phyloP scores from a whole-genome alignment of 352 stramenopile genomes.

The Globisporangium emineosum region DNA sequence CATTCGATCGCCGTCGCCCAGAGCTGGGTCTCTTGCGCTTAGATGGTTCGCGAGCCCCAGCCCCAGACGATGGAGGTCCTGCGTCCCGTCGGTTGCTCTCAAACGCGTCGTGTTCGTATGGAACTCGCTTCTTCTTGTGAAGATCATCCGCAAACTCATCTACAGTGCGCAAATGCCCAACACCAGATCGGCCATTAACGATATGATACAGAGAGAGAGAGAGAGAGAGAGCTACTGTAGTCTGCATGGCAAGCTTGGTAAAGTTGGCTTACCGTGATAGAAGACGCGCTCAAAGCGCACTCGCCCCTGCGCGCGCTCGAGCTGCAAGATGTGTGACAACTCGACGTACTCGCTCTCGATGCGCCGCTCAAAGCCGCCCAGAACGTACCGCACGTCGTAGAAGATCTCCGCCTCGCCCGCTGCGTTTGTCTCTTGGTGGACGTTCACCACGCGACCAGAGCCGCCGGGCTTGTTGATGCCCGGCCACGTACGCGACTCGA shows the following conservation, averaged over 20 bases:
- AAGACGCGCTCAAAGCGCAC: slow-evolving; percentile 42
- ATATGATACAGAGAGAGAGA: neutral
- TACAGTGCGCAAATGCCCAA: slow-evolving; percentile 9
- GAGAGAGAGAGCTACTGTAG: no score
- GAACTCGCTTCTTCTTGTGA: slow-evolving; percentile 25
- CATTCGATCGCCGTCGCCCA: slow-evolving; percentile 1
- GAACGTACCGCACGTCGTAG: slow-evolving; percentile 84
- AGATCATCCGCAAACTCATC: slow-evolving; percentile 57
- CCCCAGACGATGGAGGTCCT: neutral
- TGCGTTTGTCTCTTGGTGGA: slow-evolving; percentile 31
- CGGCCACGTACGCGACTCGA: slow-evolving; percentile 78
- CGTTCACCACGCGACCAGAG: slow-evolving; percentile 46
- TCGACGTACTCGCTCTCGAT: slow-evolving; percentile 70
- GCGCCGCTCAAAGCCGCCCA: slow-evolving; percentile 73
- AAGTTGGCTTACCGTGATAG: slow-evolving; percentile 41
- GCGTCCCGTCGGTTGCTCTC: neutral
- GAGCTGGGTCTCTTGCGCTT: slow-evolving; percentile 4
- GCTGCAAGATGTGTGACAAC: slow-evolving; percentile 40
- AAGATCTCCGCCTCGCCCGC: slow-evolving; percentile 27
- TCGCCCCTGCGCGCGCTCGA: slow-evolving; percentile 32
- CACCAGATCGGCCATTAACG: neutral
- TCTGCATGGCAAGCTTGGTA: neutral
- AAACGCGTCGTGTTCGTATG: neutral
- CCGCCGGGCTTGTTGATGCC: slow-evolving; percentile 86
- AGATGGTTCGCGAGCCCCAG: neutral